Percentiles rank a stretch among this genome's conserved stretches.
Conservation (phyloP, 441 rosid genomes). For the Pelargonium cotyledonis region DNA sequence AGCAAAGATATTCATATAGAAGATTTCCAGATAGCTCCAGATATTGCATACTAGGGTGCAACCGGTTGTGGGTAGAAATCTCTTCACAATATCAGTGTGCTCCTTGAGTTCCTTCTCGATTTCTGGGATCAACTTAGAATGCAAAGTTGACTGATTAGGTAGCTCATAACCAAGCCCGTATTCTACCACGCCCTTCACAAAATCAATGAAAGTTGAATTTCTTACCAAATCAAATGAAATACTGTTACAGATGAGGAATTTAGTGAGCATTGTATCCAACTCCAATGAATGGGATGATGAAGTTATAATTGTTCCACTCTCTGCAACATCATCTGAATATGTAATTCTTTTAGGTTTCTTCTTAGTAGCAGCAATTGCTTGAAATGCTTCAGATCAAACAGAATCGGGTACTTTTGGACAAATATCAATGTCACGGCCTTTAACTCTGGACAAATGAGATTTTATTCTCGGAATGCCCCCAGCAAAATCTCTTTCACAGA, state of each 20-base stretch:
- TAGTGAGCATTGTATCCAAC: constrained; percentile 12
- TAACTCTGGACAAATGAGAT: background rate
- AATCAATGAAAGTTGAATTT: constrained; percentile 4
- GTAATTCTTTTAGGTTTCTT: background rate
- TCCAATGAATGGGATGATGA: background rate
- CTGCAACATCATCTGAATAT: background rate
- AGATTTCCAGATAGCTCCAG: background rate
- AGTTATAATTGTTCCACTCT: background rate
- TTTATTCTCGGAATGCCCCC: background rate
- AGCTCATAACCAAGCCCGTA: background rate
- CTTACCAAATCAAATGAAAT: background rate
- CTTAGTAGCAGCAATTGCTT: no score
- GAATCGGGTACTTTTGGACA: background rate
- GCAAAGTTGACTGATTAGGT: background rate
- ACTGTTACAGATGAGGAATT: background rate
- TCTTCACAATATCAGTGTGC: background rate
- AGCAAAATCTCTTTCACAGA: no score
- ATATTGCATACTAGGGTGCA: constrained; percentile 6
- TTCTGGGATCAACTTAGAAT: background rate
- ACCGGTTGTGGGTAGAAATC: constrained; percentile 4
- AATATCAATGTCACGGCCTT: background rate
- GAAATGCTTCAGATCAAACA: background rate
- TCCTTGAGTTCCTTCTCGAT: constrained; percentile 3
- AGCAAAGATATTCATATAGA: background rate
- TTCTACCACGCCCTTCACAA: constrained; percentile 3